Percentiles rank a stretch among this genome's conserved stretches.
Evolutionary conservation across 2,329 filamentous ascomycete species (phyloP).

Genomic region (Leptographium lundbergii): DNA sequence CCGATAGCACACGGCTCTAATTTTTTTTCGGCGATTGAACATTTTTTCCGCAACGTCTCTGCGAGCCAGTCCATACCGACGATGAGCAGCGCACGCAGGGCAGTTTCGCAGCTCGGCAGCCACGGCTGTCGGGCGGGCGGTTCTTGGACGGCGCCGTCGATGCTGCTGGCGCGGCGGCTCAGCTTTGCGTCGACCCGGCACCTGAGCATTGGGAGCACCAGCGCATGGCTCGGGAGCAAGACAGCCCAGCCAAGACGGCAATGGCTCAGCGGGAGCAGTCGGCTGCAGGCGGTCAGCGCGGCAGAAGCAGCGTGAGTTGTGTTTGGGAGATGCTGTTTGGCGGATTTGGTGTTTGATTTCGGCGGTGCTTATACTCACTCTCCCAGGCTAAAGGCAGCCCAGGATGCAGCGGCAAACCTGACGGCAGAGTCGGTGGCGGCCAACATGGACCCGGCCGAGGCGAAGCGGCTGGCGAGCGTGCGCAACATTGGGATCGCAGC

Average conservation of each 20-base stretch:
- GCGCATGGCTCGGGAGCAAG: slow-evolving; percentile 7
- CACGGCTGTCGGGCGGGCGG: neutral
- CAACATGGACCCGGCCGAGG: slow-evolving; percentile 71
- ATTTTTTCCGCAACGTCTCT: too few species aligned
- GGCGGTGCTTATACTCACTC: neutral
- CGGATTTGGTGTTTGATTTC: neutral
- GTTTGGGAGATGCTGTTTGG: too few species aligned
- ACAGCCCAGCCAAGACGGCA: slow-evolving; percentile 13
- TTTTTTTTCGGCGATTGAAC: neutral
- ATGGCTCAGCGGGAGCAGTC: slow-evolving; percentile 26
- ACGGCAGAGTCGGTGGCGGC: slow-evolving; percentile 54
- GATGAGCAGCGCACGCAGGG: slow-evolving; percentile 9
- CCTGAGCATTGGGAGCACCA: neutral
- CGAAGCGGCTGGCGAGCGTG: slow-evolving; percentile 63
- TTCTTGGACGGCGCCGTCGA: neutral
- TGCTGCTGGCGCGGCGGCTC: neutral
- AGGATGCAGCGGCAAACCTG: slow-evolving; percentile 35
- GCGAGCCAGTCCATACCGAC: neutral
- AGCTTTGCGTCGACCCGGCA: neutral
- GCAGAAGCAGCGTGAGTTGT: slow-evolving; percentile 28
- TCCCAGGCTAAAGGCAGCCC: slow-evolving; percentile 35
- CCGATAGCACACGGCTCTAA: neutral
- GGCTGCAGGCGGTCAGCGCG: slow-evolving; percentile 20
- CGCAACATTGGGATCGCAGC: slow-evolving; percentile 98
- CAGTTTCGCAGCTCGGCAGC: slow-evolving; percentile 5